Evolutionary conservation across 2,329 filamentous ascomycete species (phyloP).

Genomic region (Orbilia quercus): DNA sequence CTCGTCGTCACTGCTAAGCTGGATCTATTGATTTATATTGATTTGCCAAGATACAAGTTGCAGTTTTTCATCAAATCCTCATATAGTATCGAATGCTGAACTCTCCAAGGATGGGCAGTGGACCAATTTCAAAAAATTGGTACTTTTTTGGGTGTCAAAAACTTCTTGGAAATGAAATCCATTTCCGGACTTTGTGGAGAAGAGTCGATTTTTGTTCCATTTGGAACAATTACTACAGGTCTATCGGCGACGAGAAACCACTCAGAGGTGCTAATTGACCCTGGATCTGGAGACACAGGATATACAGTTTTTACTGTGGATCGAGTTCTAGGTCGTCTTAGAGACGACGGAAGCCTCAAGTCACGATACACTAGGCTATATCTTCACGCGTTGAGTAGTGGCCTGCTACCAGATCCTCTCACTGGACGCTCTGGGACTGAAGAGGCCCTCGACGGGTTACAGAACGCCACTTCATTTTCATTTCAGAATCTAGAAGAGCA

Average conservation of each 20-base stretch:
- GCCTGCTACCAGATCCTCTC: slow-evolving; percentile 67
- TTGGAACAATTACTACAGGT: neutral
- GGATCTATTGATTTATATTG: slow-evolving; percentile 61
- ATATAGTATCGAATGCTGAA: slow-evolving; percentile 63
- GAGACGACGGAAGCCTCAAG: slow-evolving; percentile 67
- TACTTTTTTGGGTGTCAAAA: slow-evolving; percentile 67
- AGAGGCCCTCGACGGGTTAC: slow-evolving; percentile 67
- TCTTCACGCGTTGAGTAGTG: slow-evolving; percentile 69
- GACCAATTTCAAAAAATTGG: slow-evolving; percentile 66
- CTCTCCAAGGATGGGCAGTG: slow-evolving; percentile 68
- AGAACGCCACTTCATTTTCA: slow-evolving; percentile 67
- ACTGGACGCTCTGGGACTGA: slow-evolving; percentile 69
- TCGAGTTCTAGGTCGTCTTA: slow-evolving; percentile 66
- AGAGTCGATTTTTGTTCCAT: slow-evolving; percentile 54
- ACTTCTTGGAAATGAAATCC: slow-evolving; percentile 66
- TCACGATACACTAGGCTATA: slow-evolving; percentile 68
- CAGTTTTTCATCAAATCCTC: slow-evolving; percentile 64
- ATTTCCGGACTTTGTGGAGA: slow-evolving; percentile 57
- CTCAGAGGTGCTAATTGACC: neutral
- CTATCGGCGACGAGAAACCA: neutral
- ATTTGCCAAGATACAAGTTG: slow-evolving; percentile 67
- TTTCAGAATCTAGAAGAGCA: slow-evolving; percentile 63
- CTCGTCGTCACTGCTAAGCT: neutral
- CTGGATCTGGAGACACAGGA: slow-evolving; percentile 41
- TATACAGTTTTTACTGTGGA: slow-evolving; percentile 68